phyloP scores from a whole-genome alignment of 768 basidiomycete species.

The Leccinellum rugosiceps region DNA sequence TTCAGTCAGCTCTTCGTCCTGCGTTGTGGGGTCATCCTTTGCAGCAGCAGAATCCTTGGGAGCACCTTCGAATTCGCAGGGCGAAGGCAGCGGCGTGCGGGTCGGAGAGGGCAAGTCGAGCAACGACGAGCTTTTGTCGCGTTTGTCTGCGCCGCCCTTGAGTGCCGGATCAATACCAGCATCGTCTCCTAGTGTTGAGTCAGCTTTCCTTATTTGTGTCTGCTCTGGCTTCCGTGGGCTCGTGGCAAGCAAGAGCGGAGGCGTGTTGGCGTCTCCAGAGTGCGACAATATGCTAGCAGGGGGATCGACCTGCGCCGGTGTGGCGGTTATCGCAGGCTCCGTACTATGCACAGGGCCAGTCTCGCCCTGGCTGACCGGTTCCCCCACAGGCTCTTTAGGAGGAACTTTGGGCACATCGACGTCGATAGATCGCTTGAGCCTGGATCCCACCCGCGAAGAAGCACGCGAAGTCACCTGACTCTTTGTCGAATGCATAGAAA shows the following conservation, averaged over 20 bases:
- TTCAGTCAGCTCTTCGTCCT: slow-evolving; percentile 16
- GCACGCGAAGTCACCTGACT: slow-evolving; percentile 4
- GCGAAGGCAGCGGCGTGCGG: slow-evolving; percentile 27
- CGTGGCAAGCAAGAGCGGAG: slow-evolving; percentile 5
- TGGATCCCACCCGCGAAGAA: slow-evolving; percentile 5
- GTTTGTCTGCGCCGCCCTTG: neutral
- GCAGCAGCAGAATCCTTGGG: slow-evolving; percentile 1
- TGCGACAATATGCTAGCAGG: slow-evolving; percentile 14
- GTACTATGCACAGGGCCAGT: neutral
- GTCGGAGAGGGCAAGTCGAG: slow-evolving; percentile 9
- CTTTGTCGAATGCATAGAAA: slow-evolving; percentile 2
- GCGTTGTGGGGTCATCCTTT: slow-evolving; percentile 11
- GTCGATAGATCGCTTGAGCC: neutral
- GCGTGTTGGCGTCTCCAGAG: neutral
- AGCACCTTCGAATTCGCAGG: slow-evolving; percentile 18
- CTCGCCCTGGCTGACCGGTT: slow-evolving; percentile 1
- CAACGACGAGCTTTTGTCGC: neutral
- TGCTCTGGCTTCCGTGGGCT: neutral
- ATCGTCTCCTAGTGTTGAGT: neutral
- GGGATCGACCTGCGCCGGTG: slow-evolving; percentile 27
- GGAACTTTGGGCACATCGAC: neutral
- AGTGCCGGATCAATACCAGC: neutral
- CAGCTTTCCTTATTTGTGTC: neutral
- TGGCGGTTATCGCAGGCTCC: slow-evolving; percentile 9
- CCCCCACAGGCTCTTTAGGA: slow-evolving; percentile 2